Base-by-base conservation (phyloP, 768 basidiomycete species). In the Suillus discolor region DNA sequence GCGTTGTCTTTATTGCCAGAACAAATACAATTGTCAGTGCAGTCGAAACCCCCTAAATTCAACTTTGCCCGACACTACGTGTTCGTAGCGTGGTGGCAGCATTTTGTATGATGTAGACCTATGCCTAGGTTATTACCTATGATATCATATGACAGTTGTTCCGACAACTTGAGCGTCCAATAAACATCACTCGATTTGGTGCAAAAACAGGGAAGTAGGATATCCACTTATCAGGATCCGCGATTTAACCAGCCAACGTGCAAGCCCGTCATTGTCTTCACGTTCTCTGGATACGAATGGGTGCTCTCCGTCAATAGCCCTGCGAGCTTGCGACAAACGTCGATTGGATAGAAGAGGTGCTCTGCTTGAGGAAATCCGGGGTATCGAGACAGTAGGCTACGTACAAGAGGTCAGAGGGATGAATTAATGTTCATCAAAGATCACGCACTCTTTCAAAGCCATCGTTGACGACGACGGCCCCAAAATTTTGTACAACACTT, bases 321-420 rank as follows among this genome's bases (percentile, higher is more conserved):
- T 0, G 89, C 87, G 23, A 99, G 75, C 55, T 89, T 85, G 12
- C 84, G 84, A 74, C 95, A 94, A 15, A 93, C 84, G 28, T 87
- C 81, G 79, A 89, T 84, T 0, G 96, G 93, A 72, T 98, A 97
- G 41, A 85, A 87, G 11, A 97, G 79, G 67, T 90, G 87, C 75
- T 98, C 96, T n/a, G 93, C 90, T 73, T 94, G 93, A 11, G 90
- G 89, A 73, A 94, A 94, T 23, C 90, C 88, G 41, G 92, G 92
- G 74, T 93, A 91, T 69, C 83, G 88, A 71, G 88, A 80, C 65
- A 92, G 70, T 38, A 89, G 80, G 59, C 87, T 91, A 63, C 9
- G 72, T 57, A 45, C 53, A 65, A 28, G 55, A 23, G 12, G 1
- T 42, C 25, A 25, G 53, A 49, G 9, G 23, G 39, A 38, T 4